phyloP scores from a whole-genome alignment of 148 eudicot species.

The Polygonum aviculare region DNA sequence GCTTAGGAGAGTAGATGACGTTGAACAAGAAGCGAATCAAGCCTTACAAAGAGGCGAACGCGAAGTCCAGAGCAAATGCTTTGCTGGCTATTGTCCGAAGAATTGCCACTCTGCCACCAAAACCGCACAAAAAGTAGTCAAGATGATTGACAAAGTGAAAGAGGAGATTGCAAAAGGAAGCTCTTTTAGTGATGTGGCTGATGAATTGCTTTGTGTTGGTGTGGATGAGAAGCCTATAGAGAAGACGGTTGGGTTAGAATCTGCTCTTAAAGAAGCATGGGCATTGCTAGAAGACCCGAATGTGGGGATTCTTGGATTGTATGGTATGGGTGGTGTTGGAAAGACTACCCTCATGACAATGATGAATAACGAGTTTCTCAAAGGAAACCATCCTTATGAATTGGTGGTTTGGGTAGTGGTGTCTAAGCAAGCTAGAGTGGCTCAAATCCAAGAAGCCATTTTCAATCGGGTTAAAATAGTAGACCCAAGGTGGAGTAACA shows the following conservation, averaged over 20 bases:
- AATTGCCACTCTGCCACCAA: constrained; percentile 18
- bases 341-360: constrained; percentile 11
- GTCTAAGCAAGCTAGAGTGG: constrained; percentile 24
- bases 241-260: constrained; percentile 29
- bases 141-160: constrained; percentile 16
- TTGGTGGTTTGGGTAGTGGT: constrained; percentile 37
- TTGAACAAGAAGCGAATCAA: constrained; percentile 20
- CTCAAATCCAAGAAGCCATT: constrained; percentile 26
- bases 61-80: neutral
- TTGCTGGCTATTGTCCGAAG: constrained; percentile 4
- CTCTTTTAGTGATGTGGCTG: constrained; percentile 14
- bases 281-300: constrained; percentile 21
- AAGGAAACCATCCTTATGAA: constrained; percentile 22
- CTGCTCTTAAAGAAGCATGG: constrained; percentile 14
- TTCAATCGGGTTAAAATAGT: constrained; percentile 8
- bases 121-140: constrained; percentile 19
- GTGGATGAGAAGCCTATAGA: constrained; percentile 18
- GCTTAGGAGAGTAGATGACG: constrained; percentile 22
- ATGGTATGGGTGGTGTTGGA: neutral
- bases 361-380: constrained; percentile 29
- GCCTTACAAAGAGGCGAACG: constrained; percentile 5
- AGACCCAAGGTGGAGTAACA: constrained; percentile 16
- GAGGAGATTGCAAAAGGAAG: constrained; percentile 18
- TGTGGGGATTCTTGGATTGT: constrained; percentile 32
- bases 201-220: constrained; percentile 10